phyloP scores from a whole-genome alignment of 257 asterid genomes.

The Capsicum baccatum region DNA sequence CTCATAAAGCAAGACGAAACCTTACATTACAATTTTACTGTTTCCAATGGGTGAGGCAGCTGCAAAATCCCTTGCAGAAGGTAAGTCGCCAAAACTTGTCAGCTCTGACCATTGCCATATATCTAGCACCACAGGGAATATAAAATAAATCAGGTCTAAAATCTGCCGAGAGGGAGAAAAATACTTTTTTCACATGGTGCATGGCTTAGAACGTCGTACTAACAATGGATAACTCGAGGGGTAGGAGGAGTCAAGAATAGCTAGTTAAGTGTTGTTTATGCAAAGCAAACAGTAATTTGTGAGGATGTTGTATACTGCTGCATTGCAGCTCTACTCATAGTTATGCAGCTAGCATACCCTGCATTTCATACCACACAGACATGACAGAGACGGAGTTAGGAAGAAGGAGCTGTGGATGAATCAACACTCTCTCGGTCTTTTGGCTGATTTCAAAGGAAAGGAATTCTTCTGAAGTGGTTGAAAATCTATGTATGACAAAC shows the following conservation, averaged over 20 bases:
- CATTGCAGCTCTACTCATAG: neutral
- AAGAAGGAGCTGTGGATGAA: slow-evolving; percentile 1
- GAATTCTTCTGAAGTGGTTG: slow-evolving; percentile 14
- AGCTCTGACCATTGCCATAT: slow-evolving; percentile 99
- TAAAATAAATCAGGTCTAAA: neutral
- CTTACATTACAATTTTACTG: slow-evolving; percentile 91
- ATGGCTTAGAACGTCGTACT: neutral
- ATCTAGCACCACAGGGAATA: slow-evolving; percentile 46
- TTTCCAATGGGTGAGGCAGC: slow-evolving; percentile 94
- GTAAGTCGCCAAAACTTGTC: slow-evolving; percentile 96
- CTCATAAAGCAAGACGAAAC: slow-evolving; percentile 26
- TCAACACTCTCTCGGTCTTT: neutral
- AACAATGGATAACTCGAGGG: neutral
- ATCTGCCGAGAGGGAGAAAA: slow-evolving; percentile 5
- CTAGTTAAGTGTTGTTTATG: neutral
- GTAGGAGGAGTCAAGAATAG: slow-evolving; percentile 9
- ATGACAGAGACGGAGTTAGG: neutral
- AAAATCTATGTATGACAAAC: slow-evolving; percentile 15
- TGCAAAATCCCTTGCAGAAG: slow-evolving; percentile 94
- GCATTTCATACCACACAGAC: neutral
- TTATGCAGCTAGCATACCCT: slow-evolving; percentile 12
- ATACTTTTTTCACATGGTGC: slow-evolving; percentile 20
- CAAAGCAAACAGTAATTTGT: slow-evolving; percentile 2
- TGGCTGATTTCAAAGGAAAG: slow-evolving; percentile 17
- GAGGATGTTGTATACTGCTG: neutral